These are phyloP conservation scores for Suillus americanus DNA, from an alignment of 768 basidiomycete genomes.

Conservation along the genomic window DNA sequence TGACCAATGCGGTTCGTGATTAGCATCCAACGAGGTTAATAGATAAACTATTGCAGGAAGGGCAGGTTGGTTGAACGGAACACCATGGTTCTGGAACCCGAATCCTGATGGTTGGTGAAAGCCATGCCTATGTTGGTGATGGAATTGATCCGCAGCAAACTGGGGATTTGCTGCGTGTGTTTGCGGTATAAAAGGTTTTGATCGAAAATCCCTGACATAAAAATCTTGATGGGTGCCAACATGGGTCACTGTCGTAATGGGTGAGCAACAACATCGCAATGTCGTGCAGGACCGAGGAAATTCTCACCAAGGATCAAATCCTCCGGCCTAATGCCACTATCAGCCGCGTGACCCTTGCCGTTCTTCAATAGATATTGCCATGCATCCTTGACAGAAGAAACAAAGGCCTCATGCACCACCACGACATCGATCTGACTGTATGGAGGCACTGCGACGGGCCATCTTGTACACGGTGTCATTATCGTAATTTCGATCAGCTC, in stretches of 20 bases:
- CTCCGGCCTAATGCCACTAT: slow-evolving; percentile 38
- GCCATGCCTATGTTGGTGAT: slow-evolving; percentile 17
- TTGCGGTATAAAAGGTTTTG: slow-evolving; percentile 16
- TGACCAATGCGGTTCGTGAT: slow-evolving; percentile 40
- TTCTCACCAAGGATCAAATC: slow-evolving; percentile 43
- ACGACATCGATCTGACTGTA: slow-evolving; percentile 38
- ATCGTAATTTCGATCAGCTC: not conserved
- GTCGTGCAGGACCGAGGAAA: not conserved
- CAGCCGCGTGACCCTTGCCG: slow-evolving; percentile 30
- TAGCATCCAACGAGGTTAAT: slow-evolving; percentile 37
- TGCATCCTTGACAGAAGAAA: slow-evolving; percentile 32
- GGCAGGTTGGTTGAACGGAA: slow-evolving; percentile 21
- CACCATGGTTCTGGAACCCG: slow-evolving; percentile 13
- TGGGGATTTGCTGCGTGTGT: slow-evolving; percentile 3
- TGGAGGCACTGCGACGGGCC: slow-evolving; percentile 43
- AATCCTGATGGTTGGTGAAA: slow-evolving; percentile 16
- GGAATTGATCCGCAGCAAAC: slow-evolving; percentile 11
- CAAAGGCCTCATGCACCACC: slow-evolving; percentile 33
- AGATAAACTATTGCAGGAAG: slow-evolving; percentile 43
- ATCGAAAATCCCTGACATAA: slow-evolving; percentile 36
- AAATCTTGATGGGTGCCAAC: slow-evolving; percentile 42
- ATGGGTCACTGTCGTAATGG: slow-evolving; percentile 35
- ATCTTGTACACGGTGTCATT: slow-evolving; percentile 27
- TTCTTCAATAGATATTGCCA: slow-evolving; percentile 39
- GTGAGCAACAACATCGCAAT: not conserved